phyloP scores from a whole-genome alignment of 2,329 filamentous ascomycete species.

The Aspergillus pseudonomiae region DNA sequence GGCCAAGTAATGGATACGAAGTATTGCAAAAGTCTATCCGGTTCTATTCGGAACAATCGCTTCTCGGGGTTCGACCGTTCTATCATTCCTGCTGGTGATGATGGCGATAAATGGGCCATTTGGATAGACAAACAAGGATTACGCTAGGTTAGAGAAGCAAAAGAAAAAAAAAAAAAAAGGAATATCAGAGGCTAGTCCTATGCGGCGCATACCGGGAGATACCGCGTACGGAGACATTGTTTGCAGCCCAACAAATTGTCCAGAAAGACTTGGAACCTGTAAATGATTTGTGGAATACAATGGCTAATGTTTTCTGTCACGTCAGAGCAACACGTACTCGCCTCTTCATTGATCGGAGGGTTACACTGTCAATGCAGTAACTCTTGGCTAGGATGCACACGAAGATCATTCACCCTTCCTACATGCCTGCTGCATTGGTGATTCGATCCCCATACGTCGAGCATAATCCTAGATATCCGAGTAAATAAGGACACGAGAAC shows the following conservation, averaged over 20 bases:
- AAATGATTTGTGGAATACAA: neutral
- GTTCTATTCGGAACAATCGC: neutral
- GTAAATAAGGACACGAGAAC: constrained; percentile 9
- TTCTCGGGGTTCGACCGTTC: neutral
- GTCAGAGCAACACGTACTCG: constrained; percentile 7
- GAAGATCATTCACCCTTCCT: constrained; percentile 8
- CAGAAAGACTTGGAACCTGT: neutral
- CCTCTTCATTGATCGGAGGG: constrained; percentile 4
- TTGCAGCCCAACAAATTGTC: constrained; percentile 6
- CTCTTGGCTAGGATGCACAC: neutral
- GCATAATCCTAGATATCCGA: constrained; percentile 33
- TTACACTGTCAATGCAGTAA: constrained; percentile 8
- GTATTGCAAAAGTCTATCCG: neutral
- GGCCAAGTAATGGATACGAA: neutral
- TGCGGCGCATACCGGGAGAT: neutral
- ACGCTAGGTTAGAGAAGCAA: neutral
- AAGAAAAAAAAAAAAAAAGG: neutral
- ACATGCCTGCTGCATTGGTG: constrained; percentile 15
- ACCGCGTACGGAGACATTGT: neutral
- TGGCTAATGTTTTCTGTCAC: neutral
- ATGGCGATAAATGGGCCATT: neutral
- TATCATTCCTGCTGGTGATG: neutral
- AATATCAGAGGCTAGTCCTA: neutral
- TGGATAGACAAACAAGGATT: neutral
- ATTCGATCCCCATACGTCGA: constrained; percentile 31